A percentile compares a stretch with the other conserved stretches of the same genome.
Evolutionary conservation across 805 yeast species (phyloP).

Genomic region (Saccharomycodes ludwigii): DNA sequence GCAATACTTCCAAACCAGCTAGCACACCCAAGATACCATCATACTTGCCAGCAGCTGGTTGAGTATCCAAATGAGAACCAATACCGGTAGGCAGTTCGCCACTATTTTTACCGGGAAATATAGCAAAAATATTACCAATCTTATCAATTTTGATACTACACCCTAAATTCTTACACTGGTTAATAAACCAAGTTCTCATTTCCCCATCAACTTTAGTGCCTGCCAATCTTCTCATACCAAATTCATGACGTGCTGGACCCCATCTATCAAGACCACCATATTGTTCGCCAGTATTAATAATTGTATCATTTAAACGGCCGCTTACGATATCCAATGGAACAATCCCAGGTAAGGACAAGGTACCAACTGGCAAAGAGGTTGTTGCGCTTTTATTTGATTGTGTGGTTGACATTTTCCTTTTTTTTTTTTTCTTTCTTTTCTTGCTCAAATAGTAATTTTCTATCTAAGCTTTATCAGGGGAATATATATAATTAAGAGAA

Average conservation of each 20-base stretch:
- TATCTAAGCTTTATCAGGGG: not conserved
- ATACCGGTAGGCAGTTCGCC: constrained; percentile 46
- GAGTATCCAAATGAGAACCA: constrained; percentile 68
- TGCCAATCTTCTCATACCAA: constrained; percentile 59
- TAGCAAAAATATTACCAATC: constrained; percentile 58
- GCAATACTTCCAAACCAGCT: constrained; percentile 51
- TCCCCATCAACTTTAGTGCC: constrained; percentile 48
- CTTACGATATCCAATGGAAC: constrained; percentile 20
- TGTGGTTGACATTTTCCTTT: not conserved
- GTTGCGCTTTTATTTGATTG: too few relatives aligned
- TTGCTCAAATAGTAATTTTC: not conserved
- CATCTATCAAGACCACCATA: constrained; percentile 55
- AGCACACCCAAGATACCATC: constrained; percentile 65
- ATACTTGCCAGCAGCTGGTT: constrained; percentile 68
- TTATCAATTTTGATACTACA: constrained; percentile 49
- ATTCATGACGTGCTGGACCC: constrained; percentile 44
- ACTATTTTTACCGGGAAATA: constrained; percentile 42
- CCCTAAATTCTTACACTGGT: constrained; percentile 39
- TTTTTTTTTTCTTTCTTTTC: constrained; percentile 1
- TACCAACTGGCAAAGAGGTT: constrained; percentile 7
- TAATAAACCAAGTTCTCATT: constrained; percentile 55
- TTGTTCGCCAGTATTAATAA: constrained; percentile 42
- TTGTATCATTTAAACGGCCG: constrained; percentile 41
- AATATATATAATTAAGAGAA: not conserved
- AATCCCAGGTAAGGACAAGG: constrained; percentile 13